Percentiles rank a stretch among this genome's conserved stretches.
phyloP scores from a whole-genome alignment of 257 asterid genomes.

The Forsythia viridissima region DNA sequence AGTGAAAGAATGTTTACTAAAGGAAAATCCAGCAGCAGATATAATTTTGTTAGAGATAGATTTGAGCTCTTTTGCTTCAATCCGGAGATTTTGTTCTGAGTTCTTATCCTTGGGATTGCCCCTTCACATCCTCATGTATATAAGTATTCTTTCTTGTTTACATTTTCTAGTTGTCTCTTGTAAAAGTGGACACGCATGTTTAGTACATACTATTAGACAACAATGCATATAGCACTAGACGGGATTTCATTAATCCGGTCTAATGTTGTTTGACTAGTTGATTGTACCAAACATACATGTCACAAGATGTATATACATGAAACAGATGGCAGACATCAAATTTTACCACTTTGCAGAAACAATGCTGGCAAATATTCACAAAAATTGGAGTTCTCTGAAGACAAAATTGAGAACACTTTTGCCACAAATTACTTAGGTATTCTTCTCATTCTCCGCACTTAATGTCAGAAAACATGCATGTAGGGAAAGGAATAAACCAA shows the following conservation, averaged over 20 bases:
- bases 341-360: conserved; percentile 59
- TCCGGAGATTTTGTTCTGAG: conserved; percentile 71
- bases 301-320: background rate
- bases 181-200: background rate
- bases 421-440: conserved; percentile 91
- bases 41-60: conserved; percentile 71
- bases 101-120: conserved; percentile 78
- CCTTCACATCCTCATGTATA: conserved; percentile 81
- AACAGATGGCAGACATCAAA: background rate
- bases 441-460: no score
- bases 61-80: conserved; percentile 80
- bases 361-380: conserved; percentile 96
- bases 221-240: background rate
- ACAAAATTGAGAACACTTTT: conserved; percentile 89
- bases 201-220: background rate
- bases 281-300: background rate
- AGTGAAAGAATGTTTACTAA: conserved; percentile 59
- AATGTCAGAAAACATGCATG: no score
- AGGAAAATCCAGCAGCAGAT: conserved; percentile 57
- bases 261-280: background rate
- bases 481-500: no score
- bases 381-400: conserved; percentile 86
- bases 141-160: no score
- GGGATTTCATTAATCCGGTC: background rate
- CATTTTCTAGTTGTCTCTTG: conserved; percentile 14